phyloP scores from a whole-genome alignment of 306 rosid species.

The Cajanus cajan region DNA sequence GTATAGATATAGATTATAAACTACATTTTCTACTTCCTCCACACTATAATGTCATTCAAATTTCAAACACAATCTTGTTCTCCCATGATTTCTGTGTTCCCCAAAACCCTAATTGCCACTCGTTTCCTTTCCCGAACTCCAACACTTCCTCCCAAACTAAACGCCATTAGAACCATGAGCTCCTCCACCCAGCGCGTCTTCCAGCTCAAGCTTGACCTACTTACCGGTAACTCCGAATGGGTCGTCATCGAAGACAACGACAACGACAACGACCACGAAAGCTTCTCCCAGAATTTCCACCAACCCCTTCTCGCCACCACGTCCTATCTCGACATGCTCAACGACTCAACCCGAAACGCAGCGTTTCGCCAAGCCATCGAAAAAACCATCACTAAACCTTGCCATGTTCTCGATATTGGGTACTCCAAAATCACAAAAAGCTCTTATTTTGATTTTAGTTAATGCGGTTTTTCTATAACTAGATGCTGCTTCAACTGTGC shows the following conservation, averaged over 20 bases:
- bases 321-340: slow-evolving; percentile 93
- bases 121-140: background rate
- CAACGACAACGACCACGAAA: slow-evolving; percentile 41
- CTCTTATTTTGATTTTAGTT: background rate
- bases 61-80: no score
- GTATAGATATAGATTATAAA: no score
- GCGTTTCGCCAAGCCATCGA: slow-evolving; percentile 78
- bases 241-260: slow-evolving; percentile 69
- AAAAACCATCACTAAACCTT: slow-evolving; percentile 63
- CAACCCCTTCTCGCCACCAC: slow-evolving; percentile 67
- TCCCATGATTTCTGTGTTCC: slow-evolving; percentile 28
- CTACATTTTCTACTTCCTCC: background rate
- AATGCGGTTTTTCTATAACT: background rate
- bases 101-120: slow-evolving; percentile 40
- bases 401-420: slow-evolving; percentile 91
- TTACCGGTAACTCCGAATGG: slow-evolving; percentile 95
- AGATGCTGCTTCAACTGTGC: slow-evolving; percentile 14
- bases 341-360: slow-evolving; percentile 68
- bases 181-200: slow-evolving; percentile 56
- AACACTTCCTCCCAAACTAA: background rate
- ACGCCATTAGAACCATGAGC: slow-evolving; percentile 56
- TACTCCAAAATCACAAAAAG: slow-evolving; percentile 6
- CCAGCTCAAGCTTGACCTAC: slow-evolving; percentile 76
- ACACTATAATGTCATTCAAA: slow-evolving; percentile 8
- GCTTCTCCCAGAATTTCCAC: slow-evolving; percentile 28